Evolutionary conservation across 2,329 filamentous ascomycete genomes (phyloP), one percentile per base, ranked within the genome.

Genomic region (Leptographium radiaticola): DNA sequence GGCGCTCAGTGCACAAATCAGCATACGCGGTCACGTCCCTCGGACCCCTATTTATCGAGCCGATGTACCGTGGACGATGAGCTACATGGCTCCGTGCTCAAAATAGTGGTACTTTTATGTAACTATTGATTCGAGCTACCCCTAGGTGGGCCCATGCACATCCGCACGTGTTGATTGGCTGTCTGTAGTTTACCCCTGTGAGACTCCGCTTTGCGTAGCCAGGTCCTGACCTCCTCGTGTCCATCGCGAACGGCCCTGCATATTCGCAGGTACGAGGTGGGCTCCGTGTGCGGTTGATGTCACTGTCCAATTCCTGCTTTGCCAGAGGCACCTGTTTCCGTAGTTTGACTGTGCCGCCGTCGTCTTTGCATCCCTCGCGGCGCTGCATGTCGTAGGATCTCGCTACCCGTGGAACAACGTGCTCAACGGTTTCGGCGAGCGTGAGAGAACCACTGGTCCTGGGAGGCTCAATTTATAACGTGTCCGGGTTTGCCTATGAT

Each of bases 91-190:
- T 13, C 47, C 34, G 25, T 31, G 43, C 47, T 11, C 34, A 39
- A 5, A 39, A 18, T 18, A 20, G 33, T n/a, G 30, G 36, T 49
- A 25, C n/a, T 40, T 18, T 30, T 5, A 51, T 15, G 49, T 51
- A 51, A 33, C 49, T 15, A 4, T 51, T 16, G 25, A 20, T 33
- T 10, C 25, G 15, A 13, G 49, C 39, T 51, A 51, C 49, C 31
- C 57, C 57, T 52, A 51, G 52, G 42, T 48, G 12, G 52, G 50
- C 50, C 55, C 57, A 53, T 45, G n/a, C 10, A 6, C 9, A n/a
- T 3, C 5, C n/a, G 10, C n/a, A 25, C 36, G n/a, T 13, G 30
- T 33, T 38, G 44, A 55, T 57, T 57, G 56, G 53, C 44, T 44
- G 13, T 31, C 33, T 31, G 13, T 15, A 9, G 25, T 33, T 36